Percentiles rank a stretch among this genome's conserved stretches.
Conservation (phyloP, 768 basidiomycete species). For the Tylopilus balloui region DNA sequence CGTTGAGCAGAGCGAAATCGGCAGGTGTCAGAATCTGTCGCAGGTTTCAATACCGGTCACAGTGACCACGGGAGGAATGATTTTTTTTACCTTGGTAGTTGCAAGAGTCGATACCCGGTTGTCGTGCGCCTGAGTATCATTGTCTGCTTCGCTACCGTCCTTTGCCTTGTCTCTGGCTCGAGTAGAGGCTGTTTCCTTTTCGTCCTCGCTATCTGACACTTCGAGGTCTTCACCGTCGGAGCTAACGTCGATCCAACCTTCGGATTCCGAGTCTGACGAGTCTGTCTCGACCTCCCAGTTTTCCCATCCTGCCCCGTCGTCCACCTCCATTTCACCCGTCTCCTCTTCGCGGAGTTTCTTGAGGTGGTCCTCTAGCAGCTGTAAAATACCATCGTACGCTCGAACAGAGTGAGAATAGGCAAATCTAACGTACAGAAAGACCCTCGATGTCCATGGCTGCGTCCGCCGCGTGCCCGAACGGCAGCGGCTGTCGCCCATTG, state of each 20-base stretch:
- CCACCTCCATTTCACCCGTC: constrained; percentile 50
- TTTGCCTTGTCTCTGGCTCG: constrained; percentile 6
- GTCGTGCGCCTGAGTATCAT: constrained; percentile 26
- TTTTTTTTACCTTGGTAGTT: constrained; percentile 62
- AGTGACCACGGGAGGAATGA: not conserved
- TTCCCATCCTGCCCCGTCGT: constrained; percentile 73
- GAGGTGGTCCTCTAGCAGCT: constrained; percentile 89
- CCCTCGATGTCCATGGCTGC: constrained; percentile 87
- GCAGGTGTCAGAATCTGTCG: constrained; percentile 91
- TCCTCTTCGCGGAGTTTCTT: constrained; percentile 64
- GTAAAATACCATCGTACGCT: not conserved
- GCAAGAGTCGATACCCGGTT: constrained; percentile 62
- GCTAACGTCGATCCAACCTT: constrained; percentile 77
- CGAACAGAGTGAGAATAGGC: not conserved
- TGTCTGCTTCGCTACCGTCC: constrained; percentile 1
- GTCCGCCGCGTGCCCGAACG: constrained; percentile 76
- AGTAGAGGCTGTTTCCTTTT: constrained; percentile 30
- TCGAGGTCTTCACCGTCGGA: constrained; percentile 64
- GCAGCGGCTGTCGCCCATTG: constrained; percentile 60
- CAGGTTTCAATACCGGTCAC: not conserved
- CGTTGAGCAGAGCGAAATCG: constrained; percentile 89
- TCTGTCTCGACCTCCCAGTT: constrained; percentile 87
- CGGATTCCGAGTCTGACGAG: constrained; percentile 52
- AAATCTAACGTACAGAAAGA: constrained; percentile 56
- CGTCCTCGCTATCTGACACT: constrained; percentile 87